Percentiles rank a stretch among this genome's conserved stretches.
These are phyloP conservation scores for Helminthosporium solani DNA, from an alignment of 2,329 filamentous ascomycete species.

Conservation along the genomic window DNA sequence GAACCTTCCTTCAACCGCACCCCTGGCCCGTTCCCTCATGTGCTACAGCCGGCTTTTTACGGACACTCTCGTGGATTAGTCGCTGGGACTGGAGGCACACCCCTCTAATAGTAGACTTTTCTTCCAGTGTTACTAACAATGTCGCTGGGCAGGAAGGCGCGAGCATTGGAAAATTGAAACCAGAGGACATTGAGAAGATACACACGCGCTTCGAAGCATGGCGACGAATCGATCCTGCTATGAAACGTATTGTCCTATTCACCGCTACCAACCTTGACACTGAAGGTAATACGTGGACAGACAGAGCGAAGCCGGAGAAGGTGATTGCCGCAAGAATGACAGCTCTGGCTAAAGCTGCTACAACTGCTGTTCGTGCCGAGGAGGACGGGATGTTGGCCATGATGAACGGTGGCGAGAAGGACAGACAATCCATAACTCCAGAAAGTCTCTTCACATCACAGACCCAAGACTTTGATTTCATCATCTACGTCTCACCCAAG, in stretches of 20 bases:
- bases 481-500: constrained; percentile 69
- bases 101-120: constrained; percentile 77
- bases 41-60: constrained; percentile 75
- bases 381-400: constrained; percentile 50
- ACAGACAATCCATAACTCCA: constrained; percentile 39
- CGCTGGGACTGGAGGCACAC: constrained; percentile 90
- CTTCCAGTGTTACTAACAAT: constrained; percentile 34
- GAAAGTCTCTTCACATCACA: constrained; percentile 70
- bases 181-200: constrained; percentile 62
- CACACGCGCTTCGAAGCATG: constrained; percentile 75
- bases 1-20: constrained; percentile 76
- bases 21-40: constrained; percentile 80
- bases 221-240: constrained; percentile 82
- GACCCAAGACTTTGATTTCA: constrained; percentile 77
- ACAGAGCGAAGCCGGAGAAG: constrained; percentile 67
- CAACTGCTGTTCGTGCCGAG: constrained; percentile 50
- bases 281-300: constrained; percentile 79
- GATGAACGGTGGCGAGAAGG: constrained; percentile 8
- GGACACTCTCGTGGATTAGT: constrained; percentile 75
- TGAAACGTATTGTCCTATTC: constrained; percentile 82
- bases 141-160: constrained; percentile 14
- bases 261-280: constrained; percentile 76
- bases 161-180: constrained; percentile 50
- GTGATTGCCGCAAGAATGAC: constrained; percentile 85
- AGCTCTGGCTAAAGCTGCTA: constrained; percentile 73